Conservation (phyloP, 352 stramenopile genomes). For the Aphanomyces invadans region DNA sequence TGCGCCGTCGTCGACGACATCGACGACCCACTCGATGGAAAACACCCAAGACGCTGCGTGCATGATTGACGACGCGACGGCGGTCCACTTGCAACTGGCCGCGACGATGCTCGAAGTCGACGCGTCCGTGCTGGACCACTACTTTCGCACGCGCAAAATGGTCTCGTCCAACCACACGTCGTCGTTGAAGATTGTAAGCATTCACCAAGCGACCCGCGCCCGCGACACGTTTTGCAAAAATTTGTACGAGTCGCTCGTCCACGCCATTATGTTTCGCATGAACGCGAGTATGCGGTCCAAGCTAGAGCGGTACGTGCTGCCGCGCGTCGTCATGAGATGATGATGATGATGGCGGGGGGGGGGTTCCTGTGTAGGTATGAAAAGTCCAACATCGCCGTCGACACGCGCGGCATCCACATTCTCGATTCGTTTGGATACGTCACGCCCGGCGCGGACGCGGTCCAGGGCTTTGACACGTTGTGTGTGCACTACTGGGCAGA, state of each 20-base stretch:
- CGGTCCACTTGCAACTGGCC: slow-evolving; percentile 47
- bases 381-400: slow-evolving; percentile 75
- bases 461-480: slow-evolving; percentile 70
- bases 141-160: slow-evolving; percentile 62
- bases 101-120: slow-evolving; percentile 69
- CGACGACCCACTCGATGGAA: not conserved
- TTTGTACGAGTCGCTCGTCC: slow-evolving; percentile 70
- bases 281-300: slow-evolving; percentile 75
- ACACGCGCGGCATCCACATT: slow-evolving; percentile 73
- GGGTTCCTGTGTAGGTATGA: slow-evolving; percentile 26
- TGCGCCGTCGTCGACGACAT: slow-evolving; percentile 30
- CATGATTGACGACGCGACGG: slow-evolving; percentile 46
- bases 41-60: slow-evolving; percentile 36
- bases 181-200: slow-evolving; percentile 73
- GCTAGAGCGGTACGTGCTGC: slow-evolving; percentile 52
- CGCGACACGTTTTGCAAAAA: slow-evolving; percentile 72
- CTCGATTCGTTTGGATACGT: slow-evolving; percentile 75
- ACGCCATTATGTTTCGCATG: slow-evolving; percentile 69
- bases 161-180: slow-evolving; percentile 35
- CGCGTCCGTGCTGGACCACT: slow-evolving; percentile 74
- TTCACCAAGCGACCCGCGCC: slow-evolving; percentile 58
- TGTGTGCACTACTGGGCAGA: slow-evolving; percentile 84
- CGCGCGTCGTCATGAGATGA: not conserved
- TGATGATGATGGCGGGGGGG: not conserved
- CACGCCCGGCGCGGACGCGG: slow-evolving; percentile 36